phyloP scores from a whole-genome alignment of 1,284 basidiomycete species.

The Grifola frondosa region DNA sequence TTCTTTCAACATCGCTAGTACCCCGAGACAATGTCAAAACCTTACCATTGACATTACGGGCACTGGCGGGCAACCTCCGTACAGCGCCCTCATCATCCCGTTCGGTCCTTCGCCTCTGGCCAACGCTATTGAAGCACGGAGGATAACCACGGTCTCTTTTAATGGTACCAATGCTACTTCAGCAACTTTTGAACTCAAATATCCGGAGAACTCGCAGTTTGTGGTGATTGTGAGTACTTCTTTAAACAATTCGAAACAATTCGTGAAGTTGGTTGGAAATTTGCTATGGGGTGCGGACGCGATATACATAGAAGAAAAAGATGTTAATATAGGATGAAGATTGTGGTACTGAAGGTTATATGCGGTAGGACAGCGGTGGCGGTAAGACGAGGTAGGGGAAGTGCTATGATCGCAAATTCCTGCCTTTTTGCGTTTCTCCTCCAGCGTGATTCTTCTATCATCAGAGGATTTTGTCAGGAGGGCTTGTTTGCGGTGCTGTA shows the following conservation, averaged over 20 bases:
- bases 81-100: slow-evolving; percentile 64
- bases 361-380: too few species aligned
- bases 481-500: too few species aligned
- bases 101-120: slow-evolving; percentile 59
- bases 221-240: slow-evolving; percentile 66
- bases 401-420: too few species aligned
- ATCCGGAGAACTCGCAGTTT: slow-evolving; percentile 66
- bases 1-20: slow-evolving; percentile 56
- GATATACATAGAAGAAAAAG: too few species aligned
- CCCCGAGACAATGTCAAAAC: slow-evolving; percentile 64
- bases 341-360: too few species aligned
- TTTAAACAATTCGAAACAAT: neutral
- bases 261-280: neutral
- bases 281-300: neutral
- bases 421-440: too few species aligned
- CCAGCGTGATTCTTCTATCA: too few species aligned
- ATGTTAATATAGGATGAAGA: too few species aligned
- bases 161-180: slow-evolving; percentile 38
- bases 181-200: slow-evolving; percentile 59
- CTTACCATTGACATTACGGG: slow-evolving; percentile 57
- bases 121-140: slow-evolving; percentile 63
- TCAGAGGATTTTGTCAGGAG: too few species aligned
- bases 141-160: slow-evolving; percentile 58
- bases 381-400: too few species aligned
- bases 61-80: slow-evolving; percentile 58